These are phyloP conservation scores for Sporothrix euskadiensis DNA, from an alignment of 2,329 filamentous ascomycete genomes.

Conservation along the genomic window DNA sequence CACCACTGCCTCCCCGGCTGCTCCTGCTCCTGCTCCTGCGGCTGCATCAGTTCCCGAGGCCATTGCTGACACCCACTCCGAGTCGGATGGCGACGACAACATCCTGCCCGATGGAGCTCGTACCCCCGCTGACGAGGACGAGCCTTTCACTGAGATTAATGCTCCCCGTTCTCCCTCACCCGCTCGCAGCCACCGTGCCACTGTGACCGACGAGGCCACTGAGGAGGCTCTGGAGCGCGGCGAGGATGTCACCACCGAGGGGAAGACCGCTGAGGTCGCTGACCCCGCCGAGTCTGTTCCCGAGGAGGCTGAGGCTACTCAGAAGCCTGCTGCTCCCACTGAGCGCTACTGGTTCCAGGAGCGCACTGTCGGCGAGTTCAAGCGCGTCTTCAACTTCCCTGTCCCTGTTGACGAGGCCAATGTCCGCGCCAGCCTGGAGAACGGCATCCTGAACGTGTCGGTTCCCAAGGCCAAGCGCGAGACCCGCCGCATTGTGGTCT, in stretches of 20 bases:
- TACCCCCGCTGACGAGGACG: conserved; percentile 40
- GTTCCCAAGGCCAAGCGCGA: conserved; percentile 67
- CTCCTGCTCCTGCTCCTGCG: neutral
- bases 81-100: conserved; percentile 33
- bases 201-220: conserved; percentile 63
- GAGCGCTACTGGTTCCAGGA: conserved; percentile 67
- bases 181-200: conserved; percentile 53
- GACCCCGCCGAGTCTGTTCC: conserved; percentile 35
- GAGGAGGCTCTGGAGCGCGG: conserved; percentile 36
- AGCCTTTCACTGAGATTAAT: conserved; percentile 43
- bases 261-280: conserved; percentile 33
- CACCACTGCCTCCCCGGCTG: conserved; percentile 49
- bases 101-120: conserved; percentile 16
- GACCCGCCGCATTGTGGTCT: conserved; percentile 56
- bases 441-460: conserved; percentile 64
- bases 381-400: conserved; percentile 68
- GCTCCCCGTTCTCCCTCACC: conserved; percentile 36
- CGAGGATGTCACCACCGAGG: conserved; percentile 38
- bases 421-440: conserved; percentile 63
- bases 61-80: conserved; percentile 21
- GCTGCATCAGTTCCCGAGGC: conserved; percentile 19
- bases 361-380: conserved; percentile 66
- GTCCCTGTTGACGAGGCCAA: conserved; percentile 61
- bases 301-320: conserved; percentile 21
- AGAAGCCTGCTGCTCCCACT: conserved; percentile 27